Base-by-base conservation (phyloP, 108 stramenopile genomes). In the Chaetoceros muelleri region DNA sequence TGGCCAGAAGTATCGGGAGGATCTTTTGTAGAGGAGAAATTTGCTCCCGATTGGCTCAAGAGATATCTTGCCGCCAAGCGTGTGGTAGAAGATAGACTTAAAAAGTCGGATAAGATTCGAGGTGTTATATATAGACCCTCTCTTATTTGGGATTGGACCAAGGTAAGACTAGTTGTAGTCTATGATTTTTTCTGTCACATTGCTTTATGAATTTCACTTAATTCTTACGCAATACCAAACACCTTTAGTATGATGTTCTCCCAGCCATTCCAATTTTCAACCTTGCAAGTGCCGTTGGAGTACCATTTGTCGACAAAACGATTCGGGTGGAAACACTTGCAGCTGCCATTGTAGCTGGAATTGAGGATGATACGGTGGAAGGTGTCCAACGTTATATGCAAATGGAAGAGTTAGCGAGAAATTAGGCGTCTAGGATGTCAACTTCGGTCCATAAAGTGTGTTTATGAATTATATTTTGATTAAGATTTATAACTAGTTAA, bases 211-310 rank as follows among this genome's bases (percentile, higher is more conserved):
- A n/a, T n/a, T n/a, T n/a, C n/a, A n/a, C n/a, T n/a, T n/a, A n/a
- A n/a, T n/a, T n/a, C n/a, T n/a, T n/a, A n/a, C n/a, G n/a, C n/a
- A n/a, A n/a, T n/a, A n/a, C n/a, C n/a, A n/a, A n/a, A n/a, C n/a
- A n/a, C n/a, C n/a, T n/a, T n/a, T n/a, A n/a, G n/a, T n/a, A 46
- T 44, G 78, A 79, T 52, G 78, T 79, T 13, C 58, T 79, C 1
- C 78, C 78, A n/a, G 70, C 65, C 45, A 79, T 79, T 34, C 78
- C 78, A 17, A 52, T 79, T 5, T 79, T 79, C 57, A 79, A 79
- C 56, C 16, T 73, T 27, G 78, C 78, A 27, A 61, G 51, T 26
- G 78, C 78, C 18, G 28, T 79, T 46, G 78, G 78, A 1, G 61
- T 79, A 23, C 78, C 78, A 23, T 79, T 79, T 66, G 74, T 79